Evolutionary conservation across 139 green algal species (phyloP), one percentile per base, ranked within the genome.

Genomic region (Desmodesmus armatus): DNA sequence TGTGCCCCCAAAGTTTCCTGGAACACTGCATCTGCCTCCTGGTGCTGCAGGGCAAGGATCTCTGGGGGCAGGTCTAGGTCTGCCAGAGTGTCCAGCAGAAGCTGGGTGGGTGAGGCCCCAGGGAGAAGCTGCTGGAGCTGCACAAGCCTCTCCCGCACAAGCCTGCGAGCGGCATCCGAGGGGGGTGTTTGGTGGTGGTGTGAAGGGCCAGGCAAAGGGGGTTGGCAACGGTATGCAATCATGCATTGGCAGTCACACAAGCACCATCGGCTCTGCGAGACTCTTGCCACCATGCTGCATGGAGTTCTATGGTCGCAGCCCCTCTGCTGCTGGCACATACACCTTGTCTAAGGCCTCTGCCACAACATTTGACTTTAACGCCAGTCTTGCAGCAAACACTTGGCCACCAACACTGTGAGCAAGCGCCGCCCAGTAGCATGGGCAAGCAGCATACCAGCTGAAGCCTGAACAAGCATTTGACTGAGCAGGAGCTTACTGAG

Each of bases 11-110:
- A 21, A 21, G 7, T 17, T 3, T 40, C n/a, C 19, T 84, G 35
- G 7, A 84, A 84, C 6, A 73, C 29, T 5, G 65, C 23, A 39
- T 17, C 62, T 27, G 75, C 41, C 29, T 84, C 78, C 40, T 74
- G 60, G n/a, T 84, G 41, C 60, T 74, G 62, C 62, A 84, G 41
- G 6, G 78, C 78, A n/a, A 84, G 33, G 29, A 75, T 41, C 41
- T 73, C 62, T 33, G 62, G 40, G 23, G 78, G 78, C 78, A 84
- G 37, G 39, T 84, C 40, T 21, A 84, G 40, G 60, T 76, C 60
- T 41, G 78, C 62, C 43, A 40, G 41, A 47, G 78, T 70, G 27
- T 84, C 78, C n/a, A 74, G 40, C 25, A 84, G 17, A 60, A 73
- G 41, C 60, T 76, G 78, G 47, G 78, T 55, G 58, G 78, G 60